Conservation (phyloP, 1,139 yeast species). For the Taiozyma onychis region DNA sequence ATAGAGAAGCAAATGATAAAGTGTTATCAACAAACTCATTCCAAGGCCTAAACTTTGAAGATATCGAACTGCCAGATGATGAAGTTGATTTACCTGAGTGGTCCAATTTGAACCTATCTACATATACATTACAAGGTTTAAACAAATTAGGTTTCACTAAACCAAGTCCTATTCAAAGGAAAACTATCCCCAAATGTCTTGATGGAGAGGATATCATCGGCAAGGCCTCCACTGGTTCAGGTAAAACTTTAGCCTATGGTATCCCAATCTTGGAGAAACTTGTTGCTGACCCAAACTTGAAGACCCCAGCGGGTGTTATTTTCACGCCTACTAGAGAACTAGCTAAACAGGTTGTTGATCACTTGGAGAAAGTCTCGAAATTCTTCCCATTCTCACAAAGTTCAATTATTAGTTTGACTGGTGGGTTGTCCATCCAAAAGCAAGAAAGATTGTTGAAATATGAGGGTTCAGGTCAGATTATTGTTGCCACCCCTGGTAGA, state of each 20-base stretch:
- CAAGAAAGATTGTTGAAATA: conserved; percentile 74
- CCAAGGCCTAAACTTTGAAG: conserved; percentile 16
- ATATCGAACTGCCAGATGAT: conserved; percentile 24
- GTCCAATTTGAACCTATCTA: conserved; percentile 43
- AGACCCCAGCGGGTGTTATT: conserved; percentile 64
- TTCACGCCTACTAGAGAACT: conserved; percentile 96
- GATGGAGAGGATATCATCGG: conserved; percentile 82
- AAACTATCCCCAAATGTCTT: conserved; percentile 70
- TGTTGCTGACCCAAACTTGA: conserved; percentile 26
- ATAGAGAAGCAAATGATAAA: conserved; percentile 8
- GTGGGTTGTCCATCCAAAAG: conserved; percentile 90
- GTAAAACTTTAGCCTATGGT: conserved; percentile 94
- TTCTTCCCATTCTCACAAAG: conserved; percentile 50
- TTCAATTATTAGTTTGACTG: conserved; percentile 78
- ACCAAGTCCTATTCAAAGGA: conserved; percentile 83
- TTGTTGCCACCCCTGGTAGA: conserved; percentile 97
- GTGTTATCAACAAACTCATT: conserved; percentile 5
- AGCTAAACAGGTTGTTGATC: conserved; percentile 89
- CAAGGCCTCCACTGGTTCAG: conserved; percentile 97
- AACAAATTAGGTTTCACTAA: conserved; percentile 48
- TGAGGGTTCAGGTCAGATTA: conserved; percentile 60
- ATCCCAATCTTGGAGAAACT: conserved; percentile 82
- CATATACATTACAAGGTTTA: conserved; percentile 55
- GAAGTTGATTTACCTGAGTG: conserved; percentile 51
- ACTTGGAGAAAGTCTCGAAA: conserved; percentile 57